A percentile compares a stretch with the other conserved stretches of the same genome.
Conservation (phyloP, 192 early-diverging fungal genomes). For the Entomortierella lignicola region DNA sequence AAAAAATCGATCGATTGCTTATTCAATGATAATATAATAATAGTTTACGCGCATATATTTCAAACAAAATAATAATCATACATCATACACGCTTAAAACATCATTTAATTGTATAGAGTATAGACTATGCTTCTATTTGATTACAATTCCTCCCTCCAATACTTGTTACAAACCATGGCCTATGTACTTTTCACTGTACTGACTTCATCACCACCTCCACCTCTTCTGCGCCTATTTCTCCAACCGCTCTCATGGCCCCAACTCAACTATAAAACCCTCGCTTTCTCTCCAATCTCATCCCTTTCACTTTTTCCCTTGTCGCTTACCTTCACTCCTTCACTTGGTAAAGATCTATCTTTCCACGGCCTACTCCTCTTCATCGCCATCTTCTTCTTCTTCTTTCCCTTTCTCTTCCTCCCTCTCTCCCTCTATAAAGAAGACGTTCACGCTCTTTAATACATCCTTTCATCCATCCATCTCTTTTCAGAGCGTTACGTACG, state of each 20-base stretch:
- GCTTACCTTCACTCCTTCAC: neutral
- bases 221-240: conserved; percentile 10
- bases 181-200: no score
- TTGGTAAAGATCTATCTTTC: neutral
- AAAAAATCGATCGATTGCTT: neutral
- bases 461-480: neutral
- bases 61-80: neutral
- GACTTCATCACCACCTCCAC: neutral
- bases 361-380: neutral
- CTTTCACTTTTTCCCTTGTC: neutral
- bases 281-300: neutral
- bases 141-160: conserved; percentile 4
- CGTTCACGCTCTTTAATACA: neutral
- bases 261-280: conserved; percentile 20
- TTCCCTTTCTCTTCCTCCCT: neutral
- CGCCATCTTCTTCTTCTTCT: neutral
- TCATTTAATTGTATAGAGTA: neutral
- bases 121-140: no score
- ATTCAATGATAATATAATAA: neutral
- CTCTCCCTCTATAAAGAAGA: neutral
- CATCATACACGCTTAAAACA: neutral
- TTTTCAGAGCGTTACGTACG: neutral
- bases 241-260: conserved; percentile 25
- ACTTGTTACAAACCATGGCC: neutral
- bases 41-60: neutral